Percentiles rank a stretch among this genome's conserved stretches.
Conservation (phyloP, 805 yeast species). For the Ogataea degrootiae region DNA sequence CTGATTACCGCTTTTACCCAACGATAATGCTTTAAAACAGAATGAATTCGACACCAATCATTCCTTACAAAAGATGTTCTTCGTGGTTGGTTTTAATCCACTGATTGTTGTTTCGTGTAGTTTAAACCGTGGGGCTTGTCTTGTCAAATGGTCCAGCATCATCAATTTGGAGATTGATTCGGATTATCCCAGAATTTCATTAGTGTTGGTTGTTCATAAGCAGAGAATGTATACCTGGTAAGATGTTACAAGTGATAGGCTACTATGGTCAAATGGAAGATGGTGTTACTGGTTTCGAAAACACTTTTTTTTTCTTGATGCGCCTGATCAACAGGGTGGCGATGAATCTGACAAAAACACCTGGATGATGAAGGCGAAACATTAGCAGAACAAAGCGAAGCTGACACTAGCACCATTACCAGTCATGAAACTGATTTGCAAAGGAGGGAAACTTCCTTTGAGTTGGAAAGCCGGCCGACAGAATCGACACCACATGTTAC, state of each 20-base stretch:
- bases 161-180: background rate
- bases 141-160: background rate
- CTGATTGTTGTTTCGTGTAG: background rate
- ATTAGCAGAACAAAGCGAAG: background rate
- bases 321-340: background rate
- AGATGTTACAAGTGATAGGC: background rate
- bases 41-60: background rate
- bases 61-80: background rate
- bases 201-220: no score
- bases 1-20: background rate
- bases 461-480: no score
- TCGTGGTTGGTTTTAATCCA: background rate
- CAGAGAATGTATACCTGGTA: no score
- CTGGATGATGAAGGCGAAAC: background rate
- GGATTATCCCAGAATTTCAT: background rate
- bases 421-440: no score
- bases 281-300: background rate
- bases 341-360: no score
- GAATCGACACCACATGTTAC: no score
- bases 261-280: background rate
- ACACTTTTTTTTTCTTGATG: background rate
- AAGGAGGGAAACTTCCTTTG: no score
- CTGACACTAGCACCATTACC: no score
- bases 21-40: background rate
- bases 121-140: background rate